phyloP scores from a whole-genome alignment of 257 asterid genomes.

The Mentha longifolia region DNA sequence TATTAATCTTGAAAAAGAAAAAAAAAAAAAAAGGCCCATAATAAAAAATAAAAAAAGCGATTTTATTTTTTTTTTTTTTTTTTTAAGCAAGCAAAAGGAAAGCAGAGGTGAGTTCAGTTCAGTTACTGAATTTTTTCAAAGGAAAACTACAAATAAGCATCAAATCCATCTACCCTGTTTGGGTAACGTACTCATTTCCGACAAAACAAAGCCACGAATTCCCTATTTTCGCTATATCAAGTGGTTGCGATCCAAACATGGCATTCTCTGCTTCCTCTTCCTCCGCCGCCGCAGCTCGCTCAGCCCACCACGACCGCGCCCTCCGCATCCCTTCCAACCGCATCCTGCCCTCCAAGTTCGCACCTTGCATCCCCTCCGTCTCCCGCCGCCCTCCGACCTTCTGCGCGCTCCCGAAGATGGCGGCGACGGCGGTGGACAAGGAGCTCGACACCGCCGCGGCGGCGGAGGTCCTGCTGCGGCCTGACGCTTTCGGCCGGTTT shows the following conservation, averaged over 20 bases:
- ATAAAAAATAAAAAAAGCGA: no score
- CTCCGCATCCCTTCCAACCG: conserved; percentile 39
- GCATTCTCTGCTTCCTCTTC: conserved; percentile 40
- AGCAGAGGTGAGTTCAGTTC: neutral
- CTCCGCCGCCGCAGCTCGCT: conserved; percentile 37
- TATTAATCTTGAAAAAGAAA: no score
- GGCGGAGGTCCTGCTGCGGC: conserved; percentile 50
- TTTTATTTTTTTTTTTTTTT: no score
- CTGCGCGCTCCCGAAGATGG: conserved; percentile 49
- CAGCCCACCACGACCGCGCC: conserved; percentile 46
- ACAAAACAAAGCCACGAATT: neutral
- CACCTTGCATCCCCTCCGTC: conserved; percentile 25
- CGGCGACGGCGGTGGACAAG: conserved; percentile 42
- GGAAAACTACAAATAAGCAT: no score
- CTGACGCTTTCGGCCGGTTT: conserved; percentile 88
- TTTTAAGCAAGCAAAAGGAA: neutral
- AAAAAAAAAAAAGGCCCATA: no score
- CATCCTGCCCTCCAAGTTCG: conserved; percentile 33
- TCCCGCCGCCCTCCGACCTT: conserved; percentile 31
- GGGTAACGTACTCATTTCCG: conserved; percentile 1
- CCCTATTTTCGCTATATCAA: neutral
- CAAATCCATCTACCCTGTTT: neutral
- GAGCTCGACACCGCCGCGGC: conserved; percentile 34
- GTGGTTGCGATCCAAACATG: conserved; percentile 37
- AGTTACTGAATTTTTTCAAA: neutral